phyloP scores from a whole-genome alignment of 208 protist species.

The Trichomonas vaginalis region DNA sequence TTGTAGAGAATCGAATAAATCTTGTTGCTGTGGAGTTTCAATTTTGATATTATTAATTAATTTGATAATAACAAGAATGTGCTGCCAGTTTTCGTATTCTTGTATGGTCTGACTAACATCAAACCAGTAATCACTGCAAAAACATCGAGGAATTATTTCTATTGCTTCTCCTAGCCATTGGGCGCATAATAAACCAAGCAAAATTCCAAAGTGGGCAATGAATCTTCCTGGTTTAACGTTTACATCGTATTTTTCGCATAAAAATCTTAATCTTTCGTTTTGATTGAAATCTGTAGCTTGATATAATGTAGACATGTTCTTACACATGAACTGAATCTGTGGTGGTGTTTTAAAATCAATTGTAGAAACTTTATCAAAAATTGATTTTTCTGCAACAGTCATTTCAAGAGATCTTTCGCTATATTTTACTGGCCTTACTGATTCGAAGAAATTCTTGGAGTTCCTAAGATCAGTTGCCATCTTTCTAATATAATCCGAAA shows the following conservation, averaged over 20 bases:
- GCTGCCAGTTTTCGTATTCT: neutral
- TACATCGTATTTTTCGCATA: neutral
- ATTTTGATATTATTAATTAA: neutral
- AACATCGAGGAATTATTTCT: neutral
- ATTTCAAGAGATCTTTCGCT: neutral
- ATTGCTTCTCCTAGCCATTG: neutral
- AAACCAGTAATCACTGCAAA: neutral
- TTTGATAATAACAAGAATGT: neutral
- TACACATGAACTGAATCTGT: neutral
- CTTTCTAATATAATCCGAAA: neutral
- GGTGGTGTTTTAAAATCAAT: neutral
- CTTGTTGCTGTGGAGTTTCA: too few species aligned
- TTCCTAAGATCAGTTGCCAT: neutral
- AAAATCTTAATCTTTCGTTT: neutral
- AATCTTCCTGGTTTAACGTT: neutral
- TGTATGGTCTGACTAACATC: neutral
- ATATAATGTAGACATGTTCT: neutral
- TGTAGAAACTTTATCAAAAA: neutral
- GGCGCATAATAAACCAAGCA: neutral
- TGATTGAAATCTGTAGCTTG: neutral
- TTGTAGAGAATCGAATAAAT: neutral
- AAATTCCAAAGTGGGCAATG: neutral
- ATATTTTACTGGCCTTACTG: neutral
- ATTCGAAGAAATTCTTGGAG: neutral
- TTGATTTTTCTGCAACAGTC: neutral